Conservation (phyloP, 2,329 filamentous ascomycete genomes). For the Kalaharituber pfeilii region DNA sequence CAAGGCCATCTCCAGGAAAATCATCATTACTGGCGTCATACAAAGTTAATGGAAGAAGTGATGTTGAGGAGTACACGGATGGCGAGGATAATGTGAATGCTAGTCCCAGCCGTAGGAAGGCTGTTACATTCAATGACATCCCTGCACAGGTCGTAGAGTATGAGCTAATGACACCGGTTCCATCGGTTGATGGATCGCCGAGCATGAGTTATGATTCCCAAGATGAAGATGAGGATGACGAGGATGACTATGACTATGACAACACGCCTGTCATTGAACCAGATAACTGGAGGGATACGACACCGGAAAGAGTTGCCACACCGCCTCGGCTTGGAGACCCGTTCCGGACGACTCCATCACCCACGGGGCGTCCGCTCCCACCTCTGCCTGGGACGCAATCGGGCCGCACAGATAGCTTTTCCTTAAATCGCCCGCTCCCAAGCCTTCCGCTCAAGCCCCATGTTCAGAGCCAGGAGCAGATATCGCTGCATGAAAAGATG, state of each 20-base stretch:
- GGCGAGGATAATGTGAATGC: constrained; percentile 46
- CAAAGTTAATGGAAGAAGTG: constrained; percentile 49
- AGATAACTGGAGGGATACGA: constrained; percentile 81
- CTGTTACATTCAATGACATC: constrained; percentile 87
- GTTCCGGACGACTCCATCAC: constrained; percentile 38
- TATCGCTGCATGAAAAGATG: not conserved
- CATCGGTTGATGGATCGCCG: constrained; percentile 80
- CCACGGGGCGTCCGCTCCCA: constrained; percentile 36
- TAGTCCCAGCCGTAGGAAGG: constrained; percentile 72
- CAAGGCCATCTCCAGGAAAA: constrained; percentile 58
- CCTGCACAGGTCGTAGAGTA: constrained; percentile 95
- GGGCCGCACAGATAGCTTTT: constrained; percentile 17
- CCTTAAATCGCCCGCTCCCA: constrained; percentile 17
- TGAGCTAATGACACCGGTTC: constrained; percentile 89
- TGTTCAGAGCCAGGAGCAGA: constrained; percentile 1
- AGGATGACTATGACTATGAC: constrained; percentile 42
- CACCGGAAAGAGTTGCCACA: constrained; percentile 35
- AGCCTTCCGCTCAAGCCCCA: constrained; percentile 12
- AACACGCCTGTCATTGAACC: constrained; percentile 97
- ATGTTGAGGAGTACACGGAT: constrained; percentile 43
- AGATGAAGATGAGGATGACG: constrained; percentile 54
- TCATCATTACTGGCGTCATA: constrained; percentile 61
- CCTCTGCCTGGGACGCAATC: constrained; percentile 33
- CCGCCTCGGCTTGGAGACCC: constrained; percentile 38
- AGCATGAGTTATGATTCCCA: constrained; percentile 86